phyloP scores from a whole-genome alignment of 192 early-diverging fungal genomes.

The Coemansia nantahalensis region DNA sequence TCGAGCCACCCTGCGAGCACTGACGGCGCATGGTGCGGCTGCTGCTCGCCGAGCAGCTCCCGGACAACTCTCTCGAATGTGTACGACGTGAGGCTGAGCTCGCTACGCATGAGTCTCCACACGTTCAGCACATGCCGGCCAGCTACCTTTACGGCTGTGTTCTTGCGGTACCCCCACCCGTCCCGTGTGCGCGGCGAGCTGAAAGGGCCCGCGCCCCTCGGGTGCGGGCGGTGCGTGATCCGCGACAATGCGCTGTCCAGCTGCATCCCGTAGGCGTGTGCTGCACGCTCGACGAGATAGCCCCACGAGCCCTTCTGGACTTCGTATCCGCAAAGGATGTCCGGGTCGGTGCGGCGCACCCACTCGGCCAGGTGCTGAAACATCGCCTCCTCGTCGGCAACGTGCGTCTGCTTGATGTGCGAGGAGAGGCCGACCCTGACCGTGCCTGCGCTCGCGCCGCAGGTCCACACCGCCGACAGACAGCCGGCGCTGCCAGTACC shows the following conservation, averaged over 20 bases:
- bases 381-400: conserved; percentile 59
- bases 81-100: conserved; percentile 76
- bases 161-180: conserved; percentile 61
- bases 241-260: conserved; percentile 54
- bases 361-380: conserved; percentile 56
- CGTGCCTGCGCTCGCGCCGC: conserved; percentile 2
- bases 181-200: conserved; percentile 11
- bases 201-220: not conserved
- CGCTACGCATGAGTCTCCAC: conserved; percentile 81
- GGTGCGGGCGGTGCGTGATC: conserved; percentile 11
- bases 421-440: conserved; percentile 19
- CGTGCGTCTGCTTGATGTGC: conserved; percentile 26
- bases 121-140: conserved; percentile 87
- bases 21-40: conserved; percentile 62
- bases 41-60: conserved; percentile 68
- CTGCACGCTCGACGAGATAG: conserved; percentile 68
- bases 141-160: conserved; percentile 59
- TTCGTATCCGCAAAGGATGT: conserved; percentile 87
- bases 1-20: conserved; percentile 70
- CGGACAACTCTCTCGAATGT: conserved; percentile 71
- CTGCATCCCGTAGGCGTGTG: conserved; percentile 42
- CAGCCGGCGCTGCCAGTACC: not conserved
- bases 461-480: conserved; percentile 22
- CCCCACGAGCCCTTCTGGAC: conserved; percentile 88
- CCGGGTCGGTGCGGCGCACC: conserved; percentile 71